Conservation (phyloP, 2,329 filamentous ascomycete genomes). For the Meredithiella fracta region DNA sequence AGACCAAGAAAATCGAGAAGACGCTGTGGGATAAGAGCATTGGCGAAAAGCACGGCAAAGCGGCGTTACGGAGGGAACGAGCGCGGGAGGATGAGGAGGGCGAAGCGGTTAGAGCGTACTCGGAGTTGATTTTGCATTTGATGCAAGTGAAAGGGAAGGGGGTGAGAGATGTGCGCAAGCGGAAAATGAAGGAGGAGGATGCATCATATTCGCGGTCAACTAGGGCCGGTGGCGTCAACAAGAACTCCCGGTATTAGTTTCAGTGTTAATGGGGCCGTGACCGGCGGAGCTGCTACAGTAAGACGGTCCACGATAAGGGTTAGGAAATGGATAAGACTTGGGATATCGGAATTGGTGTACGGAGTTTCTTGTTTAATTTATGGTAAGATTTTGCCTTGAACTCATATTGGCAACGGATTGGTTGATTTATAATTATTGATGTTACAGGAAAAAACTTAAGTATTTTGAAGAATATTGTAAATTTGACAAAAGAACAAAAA, state of each 20-base stretch:
- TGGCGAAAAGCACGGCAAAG: slow-evolving; percentile 39
- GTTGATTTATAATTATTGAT: too few species aligned
- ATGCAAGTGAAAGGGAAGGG: slow-evolving; percentile 20
- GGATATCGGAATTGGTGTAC: slow-evolving; percentile 5
- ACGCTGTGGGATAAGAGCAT: slow-evolving; percentile 41
- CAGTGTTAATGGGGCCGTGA: too few species aligned
- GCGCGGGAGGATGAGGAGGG: slow-evolving; percentile 36
- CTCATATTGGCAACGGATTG: too few species aligned
- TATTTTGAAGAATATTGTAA: too few species aligned
- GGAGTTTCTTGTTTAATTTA: too few species aligned
- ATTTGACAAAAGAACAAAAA: not conserved
- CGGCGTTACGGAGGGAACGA: slow-evolving; percentile 34
- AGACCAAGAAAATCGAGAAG: slow-evolving; percentile 18
- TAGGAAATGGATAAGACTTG: not conserved
- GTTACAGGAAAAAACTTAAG: too few species aligned
- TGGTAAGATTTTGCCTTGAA: not conserved
- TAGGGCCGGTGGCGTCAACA: not conserved
- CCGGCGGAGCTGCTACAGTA: too few species aligned
- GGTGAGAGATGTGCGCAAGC: slow-evolving; percentile 5
- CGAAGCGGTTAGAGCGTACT: slow-evolving; percentile 44
- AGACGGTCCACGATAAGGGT: not conserved
- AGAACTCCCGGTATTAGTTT: slow-evolving; percentile 5
- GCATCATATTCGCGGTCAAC: slow-evolving; percentile 7
- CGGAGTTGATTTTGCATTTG: slow-evolving; percentile 36
- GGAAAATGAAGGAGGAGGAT: slow-evolving; percentile 9